These are phyloP conservation scores for Stephanodiscus minutulus DNA, from an alignment of 108 stramenopile genomes.

Conservation along the genomic window DNA sequence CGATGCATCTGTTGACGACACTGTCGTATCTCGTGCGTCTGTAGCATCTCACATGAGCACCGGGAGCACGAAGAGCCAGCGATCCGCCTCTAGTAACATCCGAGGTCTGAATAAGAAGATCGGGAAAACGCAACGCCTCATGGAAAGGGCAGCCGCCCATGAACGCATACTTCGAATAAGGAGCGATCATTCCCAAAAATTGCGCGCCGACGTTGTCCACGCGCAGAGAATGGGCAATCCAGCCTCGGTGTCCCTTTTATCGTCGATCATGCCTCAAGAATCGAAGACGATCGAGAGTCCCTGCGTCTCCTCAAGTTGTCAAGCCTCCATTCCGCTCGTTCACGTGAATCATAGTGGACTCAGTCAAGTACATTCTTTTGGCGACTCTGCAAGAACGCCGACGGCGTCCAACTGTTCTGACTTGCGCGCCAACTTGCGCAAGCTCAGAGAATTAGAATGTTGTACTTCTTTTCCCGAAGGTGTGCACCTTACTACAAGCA, in stretches of 20 bases:
- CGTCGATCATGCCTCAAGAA: neutral
- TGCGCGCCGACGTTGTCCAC: slow-evolving; percentile 28
- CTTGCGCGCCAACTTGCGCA: slow-evolving; percentile 5
- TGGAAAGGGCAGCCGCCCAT: slow-evolving; percentile 43
- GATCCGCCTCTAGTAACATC: neutral
- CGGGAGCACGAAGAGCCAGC: slow-evolving; percentile 15
- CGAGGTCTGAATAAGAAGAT: neutral
- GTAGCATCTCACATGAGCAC: slow-evolving; percentile 14
- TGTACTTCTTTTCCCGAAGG: slow-evolving; percentile 7
- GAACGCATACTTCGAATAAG: slow-evolving; percentile 33
- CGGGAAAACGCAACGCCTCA: slow-evolving; percentile 24
- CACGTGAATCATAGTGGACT: slow-evolving; percentile 13
- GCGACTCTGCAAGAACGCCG: slow-evolving; percentile 26
- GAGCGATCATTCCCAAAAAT: slow-evolving; percentile 26
- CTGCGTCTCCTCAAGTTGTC: neutral
- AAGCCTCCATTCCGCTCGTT: slow-evolving; percentile 10
- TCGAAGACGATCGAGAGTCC: neutral
- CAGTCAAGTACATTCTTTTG: neutral
- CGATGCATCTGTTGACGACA: slow-evolving; percentile 1
- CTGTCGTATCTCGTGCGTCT: slow-evolving; percentile 22
- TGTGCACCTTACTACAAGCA: slow-evolving; percentile 15
- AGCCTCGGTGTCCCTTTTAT: neutral
- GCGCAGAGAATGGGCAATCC: slow-evolving; percentile 24
- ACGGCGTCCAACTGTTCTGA: slow-evolving; percentile 40
- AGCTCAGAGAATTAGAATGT: neutral